A percentile compares a stretch with the other conserved stretches of the same genome.
phyloP scores from a whole-genome alignment of 2,329 filamentous ascomycete species.

The Trichoderma lentiforme region DNA sequence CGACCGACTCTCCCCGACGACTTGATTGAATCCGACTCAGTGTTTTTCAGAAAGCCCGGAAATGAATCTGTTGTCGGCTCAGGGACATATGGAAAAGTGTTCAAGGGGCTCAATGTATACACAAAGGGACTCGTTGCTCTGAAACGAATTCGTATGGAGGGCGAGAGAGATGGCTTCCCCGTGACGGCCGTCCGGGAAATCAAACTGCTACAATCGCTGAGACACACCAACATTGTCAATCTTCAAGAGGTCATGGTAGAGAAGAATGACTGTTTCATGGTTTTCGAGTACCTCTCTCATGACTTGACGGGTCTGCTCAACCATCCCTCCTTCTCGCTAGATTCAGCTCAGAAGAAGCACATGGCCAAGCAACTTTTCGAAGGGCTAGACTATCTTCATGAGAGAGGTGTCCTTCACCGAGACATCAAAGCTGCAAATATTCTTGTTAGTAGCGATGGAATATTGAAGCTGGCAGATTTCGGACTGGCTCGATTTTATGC shows the following conservation, averaged over 20 bases:
- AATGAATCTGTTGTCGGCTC: slow-evolving; percentile 96
- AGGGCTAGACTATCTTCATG: slow-evolving; percentile 89
- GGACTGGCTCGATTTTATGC: slow-evolving; percentile 94
- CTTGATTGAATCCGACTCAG: slow-evolving; percentile 75
- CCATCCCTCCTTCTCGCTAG: slow-evolving; percentile 85
- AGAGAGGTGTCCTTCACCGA: slow-evolving; percentile 87
- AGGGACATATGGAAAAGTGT: slow-evolving; percentile 93
- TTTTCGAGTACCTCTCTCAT: slow-evolving; percentile 96
- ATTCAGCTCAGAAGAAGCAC: slow-evolving; percentile 85
- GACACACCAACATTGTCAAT: slow-evolving; percentile 77
- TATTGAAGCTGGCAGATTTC: slow-evolving; percentile 92
- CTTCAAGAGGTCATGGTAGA: slow-evolving; percentile 96
- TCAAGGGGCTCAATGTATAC: slow-evolving; percentile 91
- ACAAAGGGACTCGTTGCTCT: slow-evolving; percentile 79
- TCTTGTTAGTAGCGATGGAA: slow-evolving; percentile 82
- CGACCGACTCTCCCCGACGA: slow-evolving; percentile 69
- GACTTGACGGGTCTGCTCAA: slow-evolving; percentile 94
- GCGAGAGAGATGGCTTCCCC: slow-evolving; percentile 84
- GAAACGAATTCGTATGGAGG: slow-evolving; percentile 92
- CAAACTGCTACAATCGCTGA: slow-evolving; percentile 83
- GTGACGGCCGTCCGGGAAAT: slow-evolving; percentile 90
- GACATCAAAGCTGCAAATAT: slow-evolving; percentile 99
- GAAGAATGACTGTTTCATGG: slow-evolving; percentile 98
- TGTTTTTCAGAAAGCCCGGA: slow-evolving; percentile 93
- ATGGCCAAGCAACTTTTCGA: slow-evolving; percentile 90